Base-by-base conservation (phyloP, 208 protist species). In the Crithidia brevicula region DNA sequence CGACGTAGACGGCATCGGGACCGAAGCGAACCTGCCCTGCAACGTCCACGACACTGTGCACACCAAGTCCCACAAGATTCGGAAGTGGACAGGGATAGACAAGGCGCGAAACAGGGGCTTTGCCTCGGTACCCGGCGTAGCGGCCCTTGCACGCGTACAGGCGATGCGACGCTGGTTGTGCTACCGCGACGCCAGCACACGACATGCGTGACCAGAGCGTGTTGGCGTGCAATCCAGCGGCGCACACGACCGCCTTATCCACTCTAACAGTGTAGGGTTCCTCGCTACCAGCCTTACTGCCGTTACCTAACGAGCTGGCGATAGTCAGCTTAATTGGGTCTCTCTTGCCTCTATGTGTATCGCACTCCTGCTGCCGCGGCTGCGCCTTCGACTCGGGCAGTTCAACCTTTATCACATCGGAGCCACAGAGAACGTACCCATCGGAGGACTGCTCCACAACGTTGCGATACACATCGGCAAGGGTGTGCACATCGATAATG, bases 31-130 rank as follows among this genome's bases (percentile, higher is more conserved):
- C 68, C 36, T 59, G 49, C 4, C 79, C 72, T 3, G 54, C 71
- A 25, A 79, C 73, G 61, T 81, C 72, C 15, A 82, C 67, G 11
- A 79, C 71, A 27, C 72, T 85, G 73, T 81, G 82, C 27, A 78
- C 79, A n/a, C 79, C 69, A 6, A 78, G 66, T 4, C 73, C 73
- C 0, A 79, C 67, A 0, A 83, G 61, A 13, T 83, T 70, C 20
- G 72, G 67, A 4, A 72, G 58, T 8, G 72, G 75, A 34, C 72
- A 85, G 4, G 73, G 83, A 36, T 83, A 81, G 16, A 85, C 72
- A 1, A 85, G 65, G 0, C 72, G 75, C 1, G 49, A 51, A 1
- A 77, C 50, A 4, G 67, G 62, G 4, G 71, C 51, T 38, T 65
- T 69, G 4, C 73, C 76, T 34, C 66, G 63, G 59, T 75, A 85